phyloP scores from a whole-genome alignment of 345 rosid species.

The Citrus hindsii region DNA sequence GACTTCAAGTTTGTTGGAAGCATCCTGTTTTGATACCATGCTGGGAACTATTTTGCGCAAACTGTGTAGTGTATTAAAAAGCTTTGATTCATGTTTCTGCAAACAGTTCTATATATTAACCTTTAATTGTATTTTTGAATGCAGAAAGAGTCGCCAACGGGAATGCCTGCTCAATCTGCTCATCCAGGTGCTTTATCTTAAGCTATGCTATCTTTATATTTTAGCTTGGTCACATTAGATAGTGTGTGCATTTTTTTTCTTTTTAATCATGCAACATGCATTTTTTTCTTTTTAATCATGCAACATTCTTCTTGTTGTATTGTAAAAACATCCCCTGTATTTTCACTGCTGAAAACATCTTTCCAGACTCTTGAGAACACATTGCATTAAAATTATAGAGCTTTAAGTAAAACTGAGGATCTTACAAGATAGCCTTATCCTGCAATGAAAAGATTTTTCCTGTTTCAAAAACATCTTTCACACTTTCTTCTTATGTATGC shows the following conservation, averaged over 20 bases:
- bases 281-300: background rate
- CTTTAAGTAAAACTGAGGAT: background rate
- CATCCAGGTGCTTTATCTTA: conserved; percentile 44
- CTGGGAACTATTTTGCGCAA: background rate
- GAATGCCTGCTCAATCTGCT: conserved; percentile 51
- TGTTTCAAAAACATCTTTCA: background rate
- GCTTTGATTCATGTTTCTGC: background rate
- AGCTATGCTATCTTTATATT: background rate
- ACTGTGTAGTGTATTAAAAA: background rate
- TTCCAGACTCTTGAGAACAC: background rate
- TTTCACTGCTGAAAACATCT: background rate
- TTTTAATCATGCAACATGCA: too few species aligned
- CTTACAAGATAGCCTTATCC: background rate
- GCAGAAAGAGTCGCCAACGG: conserved; percentile 59
- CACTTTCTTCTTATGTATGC: background rate
- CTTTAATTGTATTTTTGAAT: background rate
- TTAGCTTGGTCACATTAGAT: background rate
- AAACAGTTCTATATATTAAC: background rate
- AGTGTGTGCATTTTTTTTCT: background rate
- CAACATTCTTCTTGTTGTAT: background rate
- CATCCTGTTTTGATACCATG: background rate
- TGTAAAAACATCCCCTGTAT: background rate
- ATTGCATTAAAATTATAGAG: background rate
- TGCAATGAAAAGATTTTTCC: background rate
- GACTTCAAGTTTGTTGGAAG: background rate